Base-by-base conservation (phyloP, 768 basidiomycete species). In the Mycena latifolia region DNA sequence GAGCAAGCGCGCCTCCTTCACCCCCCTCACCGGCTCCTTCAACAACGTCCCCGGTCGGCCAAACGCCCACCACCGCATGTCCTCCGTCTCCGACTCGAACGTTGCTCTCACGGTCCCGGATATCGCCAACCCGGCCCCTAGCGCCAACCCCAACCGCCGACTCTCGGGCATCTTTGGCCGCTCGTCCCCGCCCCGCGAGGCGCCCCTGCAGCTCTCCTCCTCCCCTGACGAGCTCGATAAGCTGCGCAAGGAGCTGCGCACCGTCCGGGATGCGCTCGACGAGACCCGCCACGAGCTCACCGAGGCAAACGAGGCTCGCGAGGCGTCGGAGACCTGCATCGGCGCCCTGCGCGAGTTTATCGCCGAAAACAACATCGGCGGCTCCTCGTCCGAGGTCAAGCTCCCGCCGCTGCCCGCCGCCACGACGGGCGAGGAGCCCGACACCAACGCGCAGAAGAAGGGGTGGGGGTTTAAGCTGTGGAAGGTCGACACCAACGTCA, bases 271-370 rank as follows among this genome's bases (percentile, higher is more conserved):
- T 25, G 87, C 92, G 59, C 76, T 96, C 20, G 88, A 90, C 35
- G 86, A 84, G 31, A 82, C 85, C 20, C 87, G 86, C 71, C 85
- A 87, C 65, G 92, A 94, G 63, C 79, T 97, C 50, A 81, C 74
- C 41, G 95, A 97, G 73, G 84, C 89, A 1, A 90, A 87, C 66
- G 96, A 98, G 77, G 94, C 93, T 3, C 84, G 89, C 52, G 90
- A 94, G 73, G 96, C 96, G 5, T 93, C 92, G 37, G 95, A 98
- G 69, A 86, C 86, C 0, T 96, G 94, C 74, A 88, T 93, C 69
- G 89, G 87, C 59, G 93, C 92, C 0, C 81, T 99, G 46, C 85
- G 95, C 39, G 91, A 89, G 62, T 98, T 92, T 74, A 94, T 94
- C 69, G 87, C 86, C 24, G 89, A 93, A 69, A 88, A 90, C 74